Evolutionary conservation across 31 red algal species (phyloP), one percentile per base, ranked within the genome.

Genomic region (Endocladia muricata): DNA sequence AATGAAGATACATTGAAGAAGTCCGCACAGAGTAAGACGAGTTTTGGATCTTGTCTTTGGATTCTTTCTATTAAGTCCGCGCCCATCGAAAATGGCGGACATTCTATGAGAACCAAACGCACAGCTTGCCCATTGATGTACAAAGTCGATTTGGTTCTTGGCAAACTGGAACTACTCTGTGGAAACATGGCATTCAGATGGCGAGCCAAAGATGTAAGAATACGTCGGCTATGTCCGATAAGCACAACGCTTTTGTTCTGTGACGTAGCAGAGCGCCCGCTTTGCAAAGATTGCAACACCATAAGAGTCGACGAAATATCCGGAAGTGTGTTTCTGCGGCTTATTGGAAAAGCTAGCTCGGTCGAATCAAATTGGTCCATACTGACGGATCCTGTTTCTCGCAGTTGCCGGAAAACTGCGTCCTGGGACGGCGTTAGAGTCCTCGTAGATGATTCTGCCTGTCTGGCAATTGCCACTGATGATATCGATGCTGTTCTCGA

Each of bases 101-200:
- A 85, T 25, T 85, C 82, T 21, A 85, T 76, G 15, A 85, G 71
- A 4, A 85, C 82, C 25, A 85, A 37, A 22, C 82, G 82, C n/a
- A 85, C 26, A 13, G 60, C 44, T 40, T 70, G 34, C 30, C 70
- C 70, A 43, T 85, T 70, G 25, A 85, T 77, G 29, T 68, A 85
- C 41, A 85, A 25, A 3, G 61, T 75, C 5, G 71, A 76, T 67
- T 68, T 85, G 56, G 61, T 40, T 3, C 43, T 56, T 8, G 41
- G 6, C 21, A 42, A 37, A 4, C 38, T 29, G 23, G 35, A 58
- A 38, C 38, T 19, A 39, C n/a, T 9, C 3, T 29, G 15, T 21
- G 82, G 70, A 41, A 85, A 85, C 13, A 61, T 75, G 1, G 60
- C 39, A n/a, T 41, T 22, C 4, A 85, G 61, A 22, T 41, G 41